Percentiles rank a stretch among this genome's conserved stretches.
phyloP scores from a whole-genome alignment of 495 filamentous ascomycete species.

The Podospora didyma region DNA sequence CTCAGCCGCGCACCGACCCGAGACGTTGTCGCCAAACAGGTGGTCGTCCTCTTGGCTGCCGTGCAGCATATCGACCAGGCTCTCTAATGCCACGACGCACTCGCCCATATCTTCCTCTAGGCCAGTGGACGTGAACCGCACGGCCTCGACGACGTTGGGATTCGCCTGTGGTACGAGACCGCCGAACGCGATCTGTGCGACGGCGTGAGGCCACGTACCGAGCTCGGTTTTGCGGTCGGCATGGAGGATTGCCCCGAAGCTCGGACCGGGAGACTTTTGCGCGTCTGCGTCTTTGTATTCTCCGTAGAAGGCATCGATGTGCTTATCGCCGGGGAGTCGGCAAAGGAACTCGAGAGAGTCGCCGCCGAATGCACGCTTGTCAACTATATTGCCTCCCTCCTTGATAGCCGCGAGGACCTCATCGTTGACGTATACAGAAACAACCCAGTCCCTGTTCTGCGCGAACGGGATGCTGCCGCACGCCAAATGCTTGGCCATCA shows the following conservation, averaged over 20 bases:
- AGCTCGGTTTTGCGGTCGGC: background rate
- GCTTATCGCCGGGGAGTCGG: constrained; percentile 1
- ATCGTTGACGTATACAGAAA: background rate
- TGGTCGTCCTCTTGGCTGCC: background rate
- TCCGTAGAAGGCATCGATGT: constrained; percentile 3
- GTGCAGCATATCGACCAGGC: constrained; percentile 2
- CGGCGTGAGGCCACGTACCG: background rate
- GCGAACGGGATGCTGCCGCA: constrained; percentile 5
- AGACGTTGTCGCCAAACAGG: constrained; percentile 2
- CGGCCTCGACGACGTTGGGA: background rate
- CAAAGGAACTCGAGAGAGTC: constrained; percentile 1
- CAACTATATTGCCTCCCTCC: background rate
- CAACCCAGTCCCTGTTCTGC: background rate
- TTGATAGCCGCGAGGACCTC: background rate
- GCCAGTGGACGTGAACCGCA: background rate
- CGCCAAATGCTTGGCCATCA: constrained; percentile 8
- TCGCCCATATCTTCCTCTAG: background rate
- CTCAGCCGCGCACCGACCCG: background rate
- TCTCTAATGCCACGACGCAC: constrained; percentile 3
- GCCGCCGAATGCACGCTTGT: background rate
- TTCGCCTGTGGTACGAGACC: constrained; percentile 5
- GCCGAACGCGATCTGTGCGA: constrained; percentile 5
- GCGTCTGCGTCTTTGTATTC: background rate
- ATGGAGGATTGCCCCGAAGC: background rate
- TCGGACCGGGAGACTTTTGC: background rate